Conservation (phyloP, 1,139 yeast genomes). For the Diutina neorugosa region DNA sequence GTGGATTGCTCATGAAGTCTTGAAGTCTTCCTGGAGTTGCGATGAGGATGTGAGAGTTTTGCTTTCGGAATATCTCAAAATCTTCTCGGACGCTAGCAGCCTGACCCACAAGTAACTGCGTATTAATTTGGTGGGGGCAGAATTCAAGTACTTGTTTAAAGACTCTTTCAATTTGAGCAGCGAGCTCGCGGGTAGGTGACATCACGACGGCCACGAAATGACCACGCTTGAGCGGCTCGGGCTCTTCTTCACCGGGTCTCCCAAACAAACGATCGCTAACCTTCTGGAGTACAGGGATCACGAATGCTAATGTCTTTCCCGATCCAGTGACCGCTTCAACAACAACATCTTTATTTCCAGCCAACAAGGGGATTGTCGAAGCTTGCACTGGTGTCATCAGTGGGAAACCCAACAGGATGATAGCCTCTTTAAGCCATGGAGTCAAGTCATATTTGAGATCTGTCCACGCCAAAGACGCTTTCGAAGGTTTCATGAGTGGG, state of each 20-base stretch:
- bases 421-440: conserved; percentile 48
- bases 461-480: conserved; percentile 27
- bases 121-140: conserved; percentile 46
- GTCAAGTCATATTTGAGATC: conserved; percentile 22
- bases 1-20: conserved; percentile 49
- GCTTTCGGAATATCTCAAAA: conserved; percentile 39
- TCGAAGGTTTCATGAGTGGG: not conserved
- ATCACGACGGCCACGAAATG: conserved; percentile 62
- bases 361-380: conserved; percentile 76
- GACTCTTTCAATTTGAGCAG: conserved; percentile 68
- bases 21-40: conserved; percentile 90
- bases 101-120: conserved; percentile 80
- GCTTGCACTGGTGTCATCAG: conserved; percentile 98
- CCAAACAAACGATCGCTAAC: conserved; percentile 23
- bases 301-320: conserved; percentile 85
- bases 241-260: conserved; percentile 12
- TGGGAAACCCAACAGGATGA: conserved; percentile 60
- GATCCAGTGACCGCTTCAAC: conserved; percentile 97
- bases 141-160: conserved; percentile 46
- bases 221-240: conserved; percentile 36
- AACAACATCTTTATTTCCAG: conserved; percentile 89
- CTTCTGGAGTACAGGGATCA: conserved; percentile 69
- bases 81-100: conserved; percentile 64
- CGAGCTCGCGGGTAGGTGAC: conserved; percentile 89
- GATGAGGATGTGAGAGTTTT: conserved; percentile 60